Evolutionary conservation across 441 rosid species (phyloP).

Genomic region (Mallotus repandus): DNA sequence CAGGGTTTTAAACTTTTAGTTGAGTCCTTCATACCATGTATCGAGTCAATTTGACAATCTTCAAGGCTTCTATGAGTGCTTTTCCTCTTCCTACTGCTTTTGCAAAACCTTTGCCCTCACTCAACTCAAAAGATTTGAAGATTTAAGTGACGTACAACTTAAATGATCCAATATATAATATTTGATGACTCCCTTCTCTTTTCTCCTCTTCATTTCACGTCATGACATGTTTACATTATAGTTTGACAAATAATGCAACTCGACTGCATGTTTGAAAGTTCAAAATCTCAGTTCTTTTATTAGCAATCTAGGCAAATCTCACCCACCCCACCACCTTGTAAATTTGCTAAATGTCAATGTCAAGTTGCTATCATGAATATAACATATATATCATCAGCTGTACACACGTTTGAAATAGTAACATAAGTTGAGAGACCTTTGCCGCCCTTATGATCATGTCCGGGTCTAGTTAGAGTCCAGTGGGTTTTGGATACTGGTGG

Average conservation of each 20-base stretch:
- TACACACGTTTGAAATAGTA: background rate
- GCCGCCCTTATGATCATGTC: too few species aligned
- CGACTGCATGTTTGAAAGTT: background rate
- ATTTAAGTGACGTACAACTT: background rate
- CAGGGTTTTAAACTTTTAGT: too few species aligned
- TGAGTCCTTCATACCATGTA: too few species aligned
- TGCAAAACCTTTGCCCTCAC: background rate
- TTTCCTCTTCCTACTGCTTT: background rate
- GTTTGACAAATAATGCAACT: too few species aligned
- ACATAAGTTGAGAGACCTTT: too few species aligned
- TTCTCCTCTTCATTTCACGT: too few species aligned
- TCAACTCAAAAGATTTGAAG: background rate
- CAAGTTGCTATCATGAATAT: background rate
- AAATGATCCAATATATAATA: background rate
- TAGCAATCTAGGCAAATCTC: background rate
- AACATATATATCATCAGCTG: background rate
- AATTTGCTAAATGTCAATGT: background rate
- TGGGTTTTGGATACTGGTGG: too few species aligned
- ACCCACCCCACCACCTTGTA: background rate
- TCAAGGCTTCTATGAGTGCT: too few species aligned
- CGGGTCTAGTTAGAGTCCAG: too few species aligned
- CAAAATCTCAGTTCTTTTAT: background rate
- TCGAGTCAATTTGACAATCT: too few species aligned
- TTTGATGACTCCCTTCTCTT: too few species aligned
- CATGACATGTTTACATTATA: too few species aligned